Evolutionary conservation across 192 early-diverging fungal species (phyloP).

Genomic region (Lobosporangium transversale): DNA sequence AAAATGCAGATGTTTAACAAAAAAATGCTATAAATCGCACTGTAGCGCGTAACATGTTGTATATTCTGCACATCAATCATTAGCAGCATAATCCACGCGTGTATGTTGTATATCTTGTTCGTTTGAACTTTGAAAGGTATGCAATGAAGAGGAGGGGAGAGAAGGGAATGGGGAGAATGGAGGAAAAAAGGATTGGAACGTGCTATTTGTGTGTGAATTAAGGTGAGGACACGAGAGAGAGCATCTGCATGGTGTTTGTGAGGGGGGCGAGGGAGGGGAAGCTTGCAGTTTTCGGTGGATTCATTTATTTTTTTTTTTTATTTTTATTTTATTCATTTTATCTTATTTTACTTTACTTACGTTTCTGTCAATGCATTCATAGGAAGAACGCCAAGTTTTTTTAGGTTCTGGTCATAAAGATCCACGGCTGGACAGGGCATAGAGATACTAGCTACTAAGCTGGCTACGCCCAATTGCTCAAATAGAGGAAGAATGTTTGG

Average conservation of each 20-base stretch:
- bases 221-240: background rate
- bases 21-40: too few species aligned
- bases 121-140: too few species aligned
- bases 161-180: background rate
- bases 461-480: constrained; percentile 10
- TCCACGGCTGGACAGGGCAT: constrained; percentile 3
- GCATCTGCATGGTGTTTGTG: too few species aligned
- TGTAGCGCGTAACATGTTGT: too few species aligned
- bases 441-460: constrained; percentile 1
- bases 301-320: too few species aligned
- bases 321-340: too few species aligned
- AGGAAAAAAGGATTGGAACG: background rate
- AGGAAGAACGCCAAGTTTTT: constrained; percentile 1
- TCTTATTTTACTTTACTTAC: constrained; percentile 8
- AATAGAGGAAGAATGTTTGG: constrained; percentile 11
- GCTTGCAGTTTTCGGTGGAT: too few species aligned
- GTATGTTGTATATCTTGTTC: background rate
- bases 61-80: too few species aligned
- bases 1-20: background rate
- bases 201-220: background rate
- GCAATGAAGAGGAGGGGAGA: too few species aligned
- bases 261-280: background rate
- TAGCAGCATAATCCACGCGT: too few species aligned
- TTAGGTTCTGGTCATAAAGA: constrained; percentile 4
- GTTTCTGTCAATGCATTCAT: background rate